Conservation (phyloP, 768 basidiomycete species). For the Phaeotremella skinneri region DNA sequence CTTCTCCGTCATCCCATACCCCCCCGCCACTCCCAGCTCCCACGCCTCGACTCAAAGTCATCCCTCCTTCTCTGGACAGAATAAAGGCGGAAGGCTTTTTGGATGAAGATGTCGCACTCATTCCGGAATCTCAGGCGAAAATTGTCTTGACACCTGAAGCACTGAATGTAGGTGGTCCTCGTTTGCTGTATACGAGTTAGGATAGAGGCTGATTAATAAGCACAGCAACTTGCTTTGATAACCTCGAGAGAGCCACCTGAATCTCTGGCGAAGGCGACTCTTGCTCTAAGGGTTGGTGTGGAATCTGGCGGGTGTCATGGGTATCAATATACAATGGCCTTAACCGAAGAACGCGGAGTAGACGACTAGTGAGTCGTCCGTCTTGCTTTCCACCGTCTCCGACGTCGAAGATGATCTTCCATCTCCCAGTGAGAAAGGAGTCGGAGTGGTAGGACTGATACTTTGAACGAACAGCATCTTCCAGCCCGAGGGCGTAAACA, state of each 20-base stretch:
- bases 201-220: not conserved
- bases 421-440: not conserved
- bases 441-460: slow-evolving; percentile 11
- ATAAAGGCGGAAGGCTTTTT: slow-evolving; percentile 47
- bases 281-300: slow-evolving; percentile 76
- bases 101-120: slow-evolving; percentile 43
- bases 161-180: slow-evolving; percentile 31
- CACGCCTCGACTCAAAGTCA: slow-evolving; percentile 26
- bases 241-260: slow-evolving; percentile 63
- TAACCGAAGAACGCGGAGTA: slow-evolving; percentile 61
- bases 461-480: slow-evolving; percentile 55
- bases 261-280: slow-evolving; percentile 51
- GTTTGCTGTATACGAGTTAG: not conserved
- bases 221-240: slow-evolving; percentile 73
- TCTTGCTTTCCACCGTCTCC: slow-evolving; percentile 4
- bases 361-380: slow-evolving; percentile 77
- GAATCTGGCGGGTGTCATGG: slow-evolving; percentile 97
- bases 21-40: slow-evolving; percentile 8
- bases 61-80: slow-evolving; percentile 36
- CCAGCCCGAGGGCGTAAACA: slow-evolving; percentile 37
- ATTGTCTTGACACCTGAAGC: slow-evolving; percentile 43
- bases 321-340: slow-evolving; percentile 90
- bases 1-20: slow-evolving; percentile 14
- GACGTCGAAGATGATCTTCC: slow-evolving; percentile 1
- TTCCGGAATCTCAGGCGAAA: slow-evolving; percentile 36